phyloP scores from a whole-genome alignment of 768 basidiomycete genomes.

The Tricholoma sp. region DNA sequence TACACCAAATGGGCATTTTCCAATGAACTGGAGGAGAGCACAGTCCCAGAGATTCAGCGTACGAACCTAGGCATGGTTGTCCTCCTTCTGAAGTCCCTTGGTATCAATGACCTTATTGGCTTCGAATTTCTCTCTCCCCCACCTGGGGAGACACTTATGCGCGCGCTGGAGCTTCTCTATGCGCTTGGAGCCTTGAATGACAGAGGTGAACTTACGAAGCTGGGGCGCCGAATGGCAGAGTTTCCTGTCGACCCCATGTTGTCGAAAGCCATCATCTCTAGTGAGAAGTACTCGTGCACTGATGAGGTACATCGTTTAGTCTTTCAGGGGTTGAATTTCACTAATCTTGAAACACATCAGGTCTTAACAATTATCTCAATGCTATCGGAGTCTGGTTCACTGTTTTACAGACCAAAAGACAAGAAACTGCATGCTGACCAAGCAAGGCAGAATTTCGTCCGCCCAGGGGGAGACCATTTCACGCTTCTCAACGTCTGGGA shows the following conservation, averaged over 20 bases:
- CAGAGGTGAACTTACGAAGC: constrained; percentile 92
- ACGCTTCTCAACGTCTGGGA: constrained; percentile 98
- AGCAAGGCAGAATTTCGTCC: constrained; percentile 95
- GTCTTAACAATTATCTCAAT: constrained; percentile 95
- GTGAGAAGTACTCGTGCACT: constrained; percentile 90
- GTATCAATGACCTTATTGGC: constrained; percentile 96
- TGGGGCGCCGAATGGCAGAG: constrained; percentile 96
- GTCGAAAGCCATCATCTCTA: constrained; percentile 93
- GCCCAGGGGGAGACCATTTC: constrained; percentile 95
- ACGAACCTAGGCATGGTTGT: constrained; percentile 97
- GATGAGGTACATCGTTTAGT: constrained; percentile 67
- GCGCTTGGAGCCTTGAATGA: constrained; percentile 96
- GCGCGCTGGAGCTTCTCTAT: constrained; percentile 89
- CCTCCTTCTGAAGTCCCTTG: constrained; percentile 89
- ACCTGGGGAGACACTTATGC: constrained; percentile 95
- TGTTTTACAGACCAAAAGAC: constrained; percentile 97
- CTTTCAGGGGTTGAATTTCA: not conserved
- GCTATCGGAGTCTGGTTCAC: constrained; percentile 91
- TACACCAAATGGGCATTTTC: constrained; percentile 98
- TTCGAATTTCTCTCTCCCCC: constrained; percentile 99
- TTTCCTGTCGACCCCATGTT: constrained; percentile 99
- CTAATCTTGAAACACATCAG: constrained; percentile 30
- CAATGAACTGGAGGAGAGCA: constrained; percentile 95
- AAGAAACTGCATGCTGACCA: constrained; percentile 98
- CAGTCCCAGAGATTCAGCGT: constrained; percentile 98